A percentile compares a stretch with the other conserved stretches of the same genome.
These are phyloP conservation scores for Wallacemonas sp. DNA, from an alignment of 208 protist species.

Conservation along the genomic window DNA sequence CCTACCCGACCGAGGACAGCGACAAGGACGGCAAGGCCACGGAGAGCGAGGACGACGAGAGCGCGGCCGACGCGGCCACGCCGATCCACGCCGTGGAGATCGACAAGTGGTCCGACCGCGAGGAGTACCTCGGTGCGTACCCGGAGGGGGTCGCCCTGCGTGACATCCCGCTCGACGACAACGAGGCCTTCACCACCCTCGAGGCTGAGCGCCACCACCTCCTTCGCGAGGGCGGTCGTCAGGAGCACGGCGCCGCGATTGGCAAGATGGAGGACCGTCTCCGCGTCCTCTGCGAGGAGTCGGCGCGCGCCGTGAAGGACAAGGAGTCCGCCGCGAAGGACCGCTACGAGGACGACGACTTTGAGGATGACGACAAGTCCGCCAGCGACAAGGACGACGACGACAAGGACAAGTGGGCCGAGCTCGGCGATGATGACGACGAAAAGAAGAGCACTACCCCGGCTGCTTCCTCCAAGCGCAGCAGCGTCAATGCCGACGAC, in stretches of 20 bases:
- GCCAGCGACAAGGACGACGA: neutral
- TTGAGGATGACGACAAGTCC: conserved; percentile 14
- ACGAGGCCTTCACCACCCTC: conserved; percentile 24
- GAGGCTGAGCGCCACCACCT: conserved; percentile 12
- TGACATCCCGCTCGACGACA: conserved; percentile 28
- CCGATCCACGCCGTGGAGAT: conserved; percentile 18
- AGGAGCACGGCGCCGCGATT: conserved; percentile 22
- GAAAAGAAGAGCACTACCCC: neutral
- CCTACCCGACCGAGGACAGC: conserved; percentile 14
- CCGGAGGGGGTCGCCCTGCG: conserved; percentile 31
- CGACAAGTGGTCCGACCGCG: conserved; percentile 23
- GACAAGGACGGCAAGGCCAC: conserved; percentile 6
- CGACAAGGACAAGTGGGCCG: conserved; percentile 15
- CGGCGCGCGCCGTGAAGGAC: conserved; percentile 21
- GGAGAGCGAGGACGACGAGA: conserved; percentile 4
- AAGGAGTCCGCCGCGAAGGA: conserved; percentile 9
- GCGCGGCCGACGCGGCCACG: conserved; percentile 21
- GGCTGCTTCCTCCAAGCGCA: conserved; percentile 9
- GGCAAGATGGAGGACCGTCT: conserved; percentile 32
- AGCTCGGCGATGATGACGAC: conserved; percentile 22
- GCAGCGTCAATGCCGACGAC: conserved; percentile 5
- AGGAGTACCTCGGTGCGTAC: conserved; percentile 29
- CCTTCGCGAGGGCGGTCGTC: neutral
- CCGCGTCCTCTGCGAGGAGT: conserved; percentile 25
- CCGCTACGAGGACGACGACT: conserved; percentile 39